Evolutionary conservation across 345 rosid species (phyloP).

Genomic region (Hibiscus syriacus): DNA sequence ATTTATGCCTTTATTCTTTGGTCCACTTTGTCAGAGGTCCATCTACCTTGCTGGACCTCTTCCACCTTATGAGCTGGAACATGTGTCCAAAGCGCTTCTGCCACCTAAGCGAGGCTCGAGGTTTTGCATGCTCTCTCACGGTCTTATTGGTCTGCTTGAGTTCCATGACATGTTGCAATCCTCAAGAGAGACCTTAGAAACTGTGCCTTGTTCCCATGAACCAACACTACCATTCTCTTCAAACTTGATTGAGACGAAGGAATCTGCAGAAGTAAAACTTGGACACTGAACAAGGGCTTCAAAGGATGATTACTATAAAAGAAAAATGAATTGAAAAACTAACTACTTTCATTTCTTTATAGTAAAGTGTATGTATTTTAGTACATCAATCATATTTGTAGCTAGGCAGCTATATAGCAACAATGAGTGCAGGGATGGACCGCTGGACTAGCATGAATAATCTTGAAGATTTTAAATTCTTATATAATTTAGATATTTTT

Average conservation of each 20-base stretch:
- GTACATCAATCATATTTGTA: neutral
- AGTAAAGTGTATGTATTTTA: neutral
- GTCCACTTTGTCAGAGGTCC: conserved; percentile 77
- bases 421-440: neutral
- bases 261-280: conserved; percentile 40
- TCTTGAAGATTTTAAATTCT: too few species aligned
- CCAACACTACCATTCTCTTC: conserved; percentile 77
- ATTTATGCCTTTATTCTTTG: conserved; percentile 28
- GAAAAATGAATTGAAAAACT: neutral
- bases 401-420: neutral
- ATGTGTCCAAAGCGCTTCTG: conserved; percentile 74
- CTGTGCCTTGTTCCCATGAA: conserved; percentile 73
- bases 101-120: conserved; percentile 71
- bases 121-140: conserved; percentile 58
- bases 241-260: conserved; percentile 87
- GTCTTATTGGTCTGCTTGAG: conserved; percentile 27
- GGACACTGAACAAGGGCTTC: neutral
- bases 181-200: conserved; percentile 49
- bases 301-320: neutral
- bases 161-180: conserved; percentile 37
- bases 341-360: neutral
- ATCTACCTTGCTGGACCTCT: conserved; percentile 64
- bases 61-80: conserved; percentile 69
- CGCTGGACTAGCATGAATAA: too few species aligned
- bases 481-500: too few species aligned